These are phyloP conservation scores for Flaveria brownii DNA, from an alignment of 129 eudicot genomes.

Conservation along the genomic window DNA sequence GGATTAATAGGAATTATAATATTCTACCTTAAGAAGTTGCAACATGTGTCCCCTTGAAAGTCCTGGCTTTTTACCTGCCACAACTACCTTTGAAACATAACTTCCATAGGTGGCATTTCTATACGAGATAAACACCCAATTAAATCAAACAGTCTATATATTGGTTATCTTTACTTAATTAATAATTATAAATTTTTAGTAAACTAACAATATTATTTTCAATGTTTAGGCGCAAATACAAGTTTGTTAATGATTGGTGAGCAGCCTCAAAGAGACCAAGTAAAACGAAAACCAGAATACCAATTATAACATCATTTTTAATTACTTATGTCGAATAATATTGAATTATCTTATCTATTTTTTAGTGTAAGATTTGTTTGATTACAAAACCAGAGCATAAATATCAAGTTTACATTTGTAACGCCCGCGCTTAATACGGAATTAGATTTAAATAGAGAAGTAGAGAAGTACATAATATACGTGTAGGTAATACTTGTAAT, in stretches of 20 bases:
- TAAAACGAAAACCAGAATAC: no score
- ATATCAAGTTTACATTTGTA: no score
- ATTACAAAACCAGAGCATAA: no score
- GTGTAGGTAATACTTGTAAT: no score
- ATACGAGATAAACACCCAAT: background rate
- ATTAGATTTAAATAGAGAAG: no score
- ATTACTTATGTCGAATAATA: no score
- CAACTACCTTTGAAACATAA: constrained; percentile 10
- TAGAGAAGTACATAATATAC: no score
- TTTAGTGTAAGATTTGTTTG: no score
- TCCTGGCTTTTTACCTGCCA: constrained; percentile 19
- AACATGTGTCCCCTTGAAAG: constrained; percentile 23
- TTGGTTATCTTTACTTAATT: background rate
- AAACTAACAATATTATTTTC: background rate
- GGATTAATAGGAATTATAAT: no score
- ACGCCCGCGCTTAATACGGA: no score
- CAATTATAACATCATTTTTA: no score
- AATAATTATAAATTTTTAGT: background rate
- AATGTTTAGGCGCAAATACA: background rate
- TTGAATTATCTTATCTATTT: no score
- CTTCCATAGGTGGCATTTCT: constrained; percentile 14
- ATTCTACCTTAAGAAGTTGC: background rate
- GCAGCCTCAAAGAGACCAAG: constrained; percentile 20
- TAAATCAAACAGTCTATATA: background rate
- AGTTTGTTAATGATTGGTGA: constrained; percentile 20